A percentile compares a stretch with the other conserved stretches of the same genome.
phyloP scores from a whole-genome alignment of 495 filamentous ascomycete genomes.

The Rhypophila decipiens region DNA sequence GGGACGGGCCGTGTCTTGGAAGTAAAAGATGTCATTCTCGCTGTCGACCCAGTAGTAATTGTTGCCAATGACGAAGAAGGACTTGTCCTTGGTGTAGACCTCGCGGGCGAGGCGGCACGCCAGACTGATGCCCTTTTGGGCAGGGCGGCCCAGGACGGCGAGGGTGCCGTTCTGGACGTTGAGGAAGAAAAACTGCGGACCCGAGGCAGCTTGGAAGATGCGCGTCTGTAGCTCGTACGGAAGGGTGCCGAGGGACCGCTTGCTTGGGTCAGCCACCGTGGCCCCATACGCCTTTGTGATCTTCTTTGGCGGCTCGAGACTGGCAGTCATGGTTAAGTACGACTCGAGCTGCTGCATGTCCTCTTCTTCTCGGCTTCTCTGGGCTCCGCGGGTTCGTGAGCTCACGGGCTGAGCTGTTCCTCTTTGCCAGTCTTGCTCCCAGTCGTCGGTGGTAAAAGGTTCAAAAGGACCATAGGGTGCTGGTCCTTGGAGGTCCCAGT shows the following conservation, averaged over 20 bases:
- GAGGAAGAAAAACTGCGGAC: constrained; percentile 10
- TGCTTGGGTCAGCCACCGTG: not conserved
- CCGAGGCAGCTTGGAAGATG: constrained; percentile 13
- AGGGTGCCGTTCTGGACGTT: constrained; percentile 1
- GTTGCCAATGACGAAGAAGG: not conserved
- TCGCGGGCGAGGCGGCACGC: constrained; percentile 13
- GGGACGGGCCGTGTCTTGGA: constrained; percentile 2
- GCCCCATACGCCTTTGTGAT: constrained; percentile 3
- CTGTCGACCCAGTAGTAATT: constrained; percentile 8
- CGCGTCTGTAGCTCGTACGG: constrained; percentile 11
- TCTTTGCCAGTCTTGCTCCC: too few relatives aligned
- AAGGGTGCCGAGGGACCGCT: constrained; percentile 6
- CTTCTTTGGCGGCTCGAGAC: not conserved
- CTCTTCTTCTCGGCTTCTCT: not conserved
- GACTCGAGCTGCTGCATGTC: not conserved
- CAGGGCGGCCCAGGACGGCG: not conserved
- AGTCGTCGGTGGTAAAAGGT: too few relatives aligned
- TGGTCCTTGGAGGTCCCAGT: too few relatives aligned
- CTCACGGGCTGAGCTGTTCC: too few relatives aligned
- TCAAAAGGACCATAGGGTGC: too few relatives aligned
- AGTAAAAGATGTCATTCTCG: constrained; percentile 13
- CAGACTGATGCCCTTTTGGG: not conserved
- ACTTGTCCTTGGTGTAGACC: constrained; percentile 3
- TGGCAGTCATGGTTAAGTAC: not conserved
- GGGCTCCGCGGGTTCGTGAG: not conserved